Evolutionary conservation across 1,284 basidiomycete genomes (phyloP), one percentile per base, ranked within the genome.

Genomic region (Peniophora sp.): DNA sequence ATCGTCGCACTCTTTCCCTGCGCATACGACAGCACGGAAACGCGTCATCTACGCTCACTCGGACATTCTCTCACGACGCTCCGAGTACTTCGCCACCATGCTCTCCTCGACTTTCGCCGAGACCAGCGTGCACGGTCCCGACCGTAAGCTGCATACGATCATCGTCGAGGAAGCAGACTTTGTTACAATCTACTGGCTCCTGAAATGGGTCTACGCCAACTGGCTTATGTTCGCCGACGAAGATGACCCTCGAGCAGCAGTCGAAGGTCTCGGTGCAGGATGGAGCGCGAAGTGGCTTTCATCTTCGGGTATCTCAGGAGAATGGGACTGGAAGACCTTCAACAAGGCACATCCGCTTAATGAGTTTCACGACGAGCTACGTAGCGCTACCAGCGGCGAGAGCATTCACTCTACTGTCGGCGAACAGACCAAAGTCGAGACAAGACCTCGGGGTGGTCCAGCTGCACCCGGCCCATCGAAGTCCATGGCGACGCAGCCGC

Each of bases 131-230:
- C 66, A 66, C 5, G 8, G n/a, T n/a, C 77, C 75, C 16, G 81
- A 81, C 54, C 69, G 81, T 50, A 83, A 81, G 58, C 58, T 80
- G 0, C 79, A 81, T 59, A 83, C 81, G 1, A 67, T 92, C 43
- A 69, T 85, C 23, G 85, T 92, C 10, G 85, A 90, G 58, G 89
- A 92, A 64, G 86, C 86, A 8, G 87, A 89, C 56, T 93, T 87
- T 58, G 77, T 82, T 47, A 90, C 89, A 0, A 78, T 89, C 2
- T 92, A 90, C 63, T 92, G 89, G 89, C 67, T 92, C 48, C 66
- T 92, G 49, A 88, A 88, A 57, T 91, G 79, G 67, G 79, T 89
- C 36, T 92, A 92, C 60, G 83, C 85, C 2, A 86, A 90, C 60
- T 85, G 81, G 82, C 65, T 84, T 3, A 65, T 79, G 24, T 83